Percentiles rank a stretch among this genome's conserved stretches.
Conservation (phyloP, 306 rosid genomes). For the Fagus crenata region DNA sequence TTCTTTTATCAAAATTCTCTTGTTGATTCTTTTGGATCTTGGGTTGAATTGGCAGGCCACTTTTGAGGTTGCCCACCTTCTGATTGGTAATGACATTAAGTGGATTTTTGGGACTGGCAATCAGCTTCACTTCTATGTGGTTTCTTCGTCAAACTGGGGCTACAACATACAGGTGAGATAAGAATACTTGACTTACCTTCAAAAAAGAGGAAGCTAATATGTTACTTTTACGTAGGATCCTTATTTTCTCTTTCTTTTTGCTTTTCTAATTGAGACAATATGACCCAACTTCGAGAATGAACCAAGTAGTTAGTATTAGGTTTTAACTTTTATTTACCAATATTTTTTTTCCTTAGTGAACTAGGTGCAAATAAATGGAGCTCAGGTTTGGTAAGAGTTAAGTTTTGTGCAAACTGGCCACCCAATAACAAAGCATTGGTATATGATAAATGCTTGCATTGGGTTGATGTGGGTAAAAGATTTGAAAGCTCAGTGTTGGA, state of each 20-base stretch:
- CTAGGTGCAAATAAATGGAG: background rate
- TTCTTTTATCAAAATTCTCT: conserved; percentile 11
- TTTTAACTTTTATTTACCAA: background rate
- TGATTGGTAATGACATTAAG: conserved; percentile 91
- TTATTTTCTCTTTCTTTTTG: background rate
- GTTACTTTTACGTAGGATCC: background rate
- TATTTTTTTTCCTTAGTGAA: background rate
- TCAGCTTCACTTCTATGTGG: conserved; percentile 99
- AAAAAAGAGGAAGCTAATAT: background rate
- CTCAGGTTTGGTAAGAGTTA: background rate
- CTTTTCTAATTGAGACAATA: background rate
- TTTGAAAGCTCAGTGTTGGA: conserved; percentile 9
- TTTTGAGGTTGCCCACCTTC: conserved; percentile 79
- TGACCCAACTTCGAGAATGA: conserved; percentile 1
- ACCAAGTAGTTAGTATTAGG: background rate
- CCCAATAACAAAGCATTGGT: background rate
- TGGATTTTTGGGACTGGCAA: conserved; percentile 90
- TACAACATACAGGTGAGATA: conserved; percentile 84
- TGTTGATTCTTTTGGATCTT: conserved; percentile 25
- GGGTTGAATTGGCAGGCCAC: conserved; percentile 68
- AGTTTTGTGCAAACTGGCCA: background rate
- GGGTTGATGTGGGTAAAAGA: conserved; percentile 12
- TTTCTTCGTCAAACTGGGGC: conserved; percentile 99
- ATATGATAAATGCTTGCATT: background rate
- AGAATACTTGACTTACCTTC: background rate